Evolutionary conservation across 2,329 filamentous ascomycete species (phyloP).

Genomic region (Tolypocladium ovalisporum): DNA sequence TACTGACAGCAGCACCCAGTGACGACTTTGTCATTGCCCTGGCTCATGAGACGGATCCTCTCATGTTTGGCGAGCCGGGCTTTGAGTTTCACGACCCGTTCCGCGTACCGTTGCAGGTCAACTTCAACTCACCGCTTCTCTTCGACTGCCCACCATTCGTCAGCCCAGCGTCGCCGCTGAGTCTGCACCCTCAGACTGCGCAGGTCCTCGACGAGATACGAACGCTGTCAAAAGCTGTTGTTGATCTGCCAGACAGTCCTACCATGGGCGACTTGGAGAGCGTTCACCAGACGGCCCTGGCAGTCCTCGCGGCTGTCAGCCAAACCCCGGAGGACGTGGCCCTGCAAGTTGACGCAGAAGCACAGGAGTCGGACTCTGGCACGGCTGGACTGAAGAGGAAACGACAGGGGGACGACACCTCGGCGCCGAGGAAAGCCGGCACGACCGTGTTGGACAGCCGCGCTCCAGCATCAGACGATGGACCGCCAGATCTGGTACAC

Average conservation of each 20-base stretch:
- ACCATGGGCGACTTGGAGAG: conserved; percentile 24
- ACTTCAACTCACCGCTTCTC: conserved; percentile 37
- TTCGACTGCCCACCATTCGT: conserved; percentile 29
- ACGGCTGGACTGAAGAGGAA: conserved; percentile 5
- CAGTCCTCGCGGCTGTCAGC: conserved; percentile 28
- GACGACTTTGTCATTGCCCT: conserved; percentile 36
- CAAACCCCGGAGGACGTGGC: conserved; percentile 18
- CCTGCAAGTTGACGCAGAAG: conserved; percentile 1
- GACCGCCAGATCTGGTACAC: conserved; percentile 32
- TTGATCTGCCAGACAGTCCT: conserved; percentile 24
- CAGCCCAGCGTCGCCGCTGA: conserved; percentile 26
- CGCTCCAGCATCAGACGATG: conserved; percentile 6
- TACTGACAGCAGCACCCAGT: conserved; percentile 13
- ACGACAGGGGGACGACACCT: conserved; percentile 3
- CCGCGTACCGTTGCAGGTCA: conserved; percentile 27
- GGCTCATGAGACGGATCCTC: conserved; percentile 32
- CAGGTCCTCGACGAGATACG: conserved; percentile 41
- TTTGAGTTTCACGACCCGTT: conserved; percentile 30
- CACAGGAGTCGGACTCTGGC: not conserved
- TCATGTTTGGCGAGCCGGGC: conserved; percentile 26
- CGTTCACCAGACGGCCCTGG: conserved; percentile 25
- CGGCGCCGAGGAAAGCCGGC: conserved; percentile 3
- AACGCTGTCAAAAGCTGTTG: conserved; percentile 30
- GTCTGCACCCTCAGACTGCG: conserved; percentile 34
- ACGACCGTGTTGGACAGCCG: conserved; percentile 2